Evolutionary conservation across 2,329 filamentous ascomycete species (phyloP), one percentile per base, ranked within the genome.

Genomic region (Penicillium sp.): DNA sequence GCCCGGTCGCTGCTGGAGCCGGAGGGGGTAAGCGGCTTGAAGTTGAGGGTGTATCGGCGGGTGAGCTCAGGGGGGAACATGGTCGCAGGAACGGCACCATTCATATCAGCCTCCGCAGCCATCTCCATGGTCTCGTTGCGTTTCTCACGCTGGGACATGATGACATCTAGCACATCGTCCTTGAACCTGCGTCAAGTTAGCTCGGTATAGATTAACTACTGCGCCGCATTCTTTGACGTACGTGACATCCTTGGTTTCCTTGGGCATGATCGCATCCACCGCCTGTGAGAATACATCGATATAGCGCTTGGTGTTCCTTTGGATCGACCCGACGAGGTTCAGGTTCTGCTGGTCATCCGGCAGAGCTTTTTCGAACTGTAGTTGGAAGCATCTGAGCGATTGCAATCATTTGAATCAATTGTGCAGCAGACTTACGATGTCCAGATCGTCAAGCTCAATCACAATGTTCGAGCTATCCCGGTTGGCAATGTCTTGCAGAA

Each of bases 101-200:
- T 81, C 61, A 79, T 72, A 56, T 78, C 77, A 44, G 79, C 77
- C 57, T 87, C 85, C 20, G 82, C 80, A n/a, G 79, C 77, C 57
- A 82, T 77, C 16, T 77, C 72, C 51, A 94, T 77, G 35, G 85
- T 84, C 56, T 88, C 86, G 67, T 98, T 97, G 58, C 89, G 83
- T 60, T 84, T 85, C 59, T 87, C 84, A 59, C 93, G 85, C 65
- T 95, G 88, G 32, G 89, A 87, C 86, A 96, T 94, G 62, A 98
- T 85, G 24, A 98, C 88, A 70, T 98, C 93, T 35, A 98, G 78
- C 8, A 97, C 90, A 69, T 98, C 93, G 63, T 96, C 90, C 69
- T 97, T 97, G 78, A 95, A 97, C 57, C 85, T 89, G 57, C 28
- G 11, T 7, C 6, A 16, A 46, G 55, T 65, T 57, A 66, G 54